Evolutionary conservation across 371 early-diverging fungal species (phyloP).

Genomic region (Rhizopus stolonifer): DNA sequence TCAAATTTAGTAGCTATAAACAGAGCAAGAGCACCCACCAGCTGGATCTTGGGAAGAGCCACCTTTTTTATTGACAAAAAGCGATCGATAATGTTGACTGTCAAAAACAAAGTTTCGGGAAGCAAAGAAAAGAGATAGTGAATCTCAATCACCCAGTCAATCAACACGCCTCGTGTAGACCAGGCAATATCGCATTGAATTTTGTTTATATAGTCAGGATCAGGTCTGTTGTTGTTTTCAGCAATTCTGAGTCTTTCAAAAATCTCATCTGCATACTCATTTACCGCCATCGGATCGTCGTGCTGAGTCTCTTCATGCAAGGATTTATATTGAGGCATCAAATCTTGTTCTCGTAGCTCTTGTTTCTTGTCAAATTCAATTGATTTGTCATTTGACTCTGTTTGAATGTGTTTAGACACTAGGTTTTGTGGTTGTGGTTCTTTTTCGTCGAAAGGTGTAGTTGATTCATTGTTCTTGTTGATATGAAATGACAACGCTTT

Average conservation of each 20-base stretch:
- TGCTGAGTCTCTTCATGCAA: slow-evolving; percentile 52
- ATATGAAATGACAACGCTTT: slow-evolving; percentile 10
- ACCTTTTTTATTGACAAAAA: slow-evolving; percentile 89
- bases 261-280: slow-evolving; percentile 92
- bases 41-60: slow-evolving; percentile 86
- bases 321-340: slow-evolving; percentile 26
- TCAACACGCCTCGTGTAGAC: slow-evolving; percentile 90
- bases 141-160: slow-evolving; percentile 84
- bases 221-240: slow-evolving; percentile 55
- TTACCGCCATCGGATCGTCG: slow-evolving; percentile 85
- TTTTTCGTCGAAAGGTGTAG: no score
- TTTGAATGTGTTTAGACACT: no score
- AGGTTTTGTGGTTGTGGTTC: no score
- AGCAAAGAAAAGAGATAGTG: slow-evolving; percentile 87
- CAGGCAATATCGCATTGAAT: slow-evolving; percentile 87
- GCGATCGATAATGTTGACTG: slow-evolving; percentile 97
- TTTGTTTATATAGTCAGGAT: slow-evolving; percentile 75
- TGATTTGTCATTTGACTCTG: slow-evolving; percentile 4
- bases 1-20: slow-evolving; percentile 98
- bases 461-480: no score
- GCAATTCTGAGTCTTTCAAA: slow-evolving; percentile 36
- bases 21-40: slow-evolving; percentile 92
- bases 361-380: slow-evolving; percentile 17
- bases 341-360: slow-evolving; percentile 21
- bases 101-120: slow-evolving; percentile 95